Evolutionary conservation across 495 filamentous ascomycete species (phyloP).

Genomic region (Paragyromitra xinjiangensis): DNA sequence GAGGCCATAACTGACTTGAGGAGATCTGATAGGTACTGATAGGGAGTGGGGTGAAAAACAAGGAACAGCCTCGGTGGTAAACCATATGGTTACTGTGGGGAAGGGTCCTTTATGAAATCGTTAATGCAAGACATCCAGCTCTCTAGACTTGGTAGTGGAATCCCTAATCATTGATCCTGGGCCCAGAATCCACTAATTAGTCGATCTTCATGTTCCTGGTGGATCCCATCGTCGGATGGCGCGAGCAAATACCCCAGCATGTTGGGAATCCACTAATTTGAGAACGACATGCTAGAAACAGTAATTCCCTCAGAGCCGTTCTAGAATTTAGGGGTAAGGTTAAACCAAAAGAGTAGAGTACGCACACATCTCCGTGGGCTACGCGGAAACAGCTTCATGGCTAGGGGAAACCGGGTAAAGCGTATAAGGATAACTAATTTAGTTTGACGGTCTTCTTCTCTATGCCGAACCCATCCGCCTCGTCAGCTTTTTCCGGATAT

Average conservation of each 20-base stretch:
- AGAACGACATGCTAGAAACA: background rate
- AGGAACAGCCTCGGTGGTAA: background rate
- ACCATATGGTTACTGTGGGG: background rate
- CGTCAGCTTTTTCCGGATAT: background rate
- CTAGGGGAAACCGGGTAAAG: background rate
- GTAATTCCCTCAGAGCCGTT: background rate
- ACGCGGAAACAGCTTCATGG: background rate
- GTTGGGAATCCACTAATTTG: background rate
- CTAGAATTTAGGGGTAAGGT: background rate
- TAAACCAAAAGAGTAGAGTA: background rate
- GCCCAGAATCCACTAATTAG: background rate
- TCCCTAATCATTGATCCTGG: background rate
- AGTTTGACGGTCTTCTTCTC: background rate
- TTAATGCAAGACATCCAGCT: background rate
- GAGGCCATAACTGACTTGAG: background rate
- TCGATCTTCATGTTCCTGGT: background rate
- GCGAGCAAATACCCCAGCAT: background rate
- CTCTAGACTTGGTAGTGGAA: background rate
- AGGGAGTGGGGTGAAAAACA: background rate
- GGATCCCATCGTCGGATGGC: background rate
- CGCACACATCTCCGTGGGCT: background rate
- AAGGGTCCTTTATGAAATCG: slow-evolving; percentile 12
- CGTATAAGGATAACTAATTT: background rate
- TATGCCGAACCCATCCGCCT: background rate
- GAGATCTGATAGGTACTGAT: background rate